Conservation (phyloP, 2,329 filamentous ascomycete genomes). For the Sporothrix pallida region DNA sequence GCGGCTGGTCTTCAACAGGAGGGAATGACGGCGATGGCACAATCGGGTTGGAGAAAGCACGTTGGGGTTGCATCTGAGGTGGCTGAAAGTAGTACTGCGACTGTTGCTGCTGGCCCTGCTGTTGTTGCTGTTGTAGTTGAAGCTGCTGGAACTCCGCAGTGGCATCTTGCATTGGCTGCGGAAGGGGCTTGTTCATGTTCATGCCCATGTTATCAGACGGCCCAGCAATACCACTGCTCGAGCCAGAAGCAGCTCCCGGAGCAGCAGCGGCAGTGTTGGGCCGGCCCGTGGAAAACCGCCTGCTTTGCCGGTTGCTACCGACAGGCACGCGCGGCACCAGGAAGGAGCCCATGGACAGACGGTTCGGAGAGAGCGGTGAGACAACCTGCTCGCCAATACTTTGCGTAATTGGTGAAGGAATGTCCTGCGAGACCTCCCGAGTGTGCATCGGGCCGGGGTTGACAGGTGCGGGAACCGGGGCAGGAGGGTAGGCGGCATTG, state of each 20-base stretch:
- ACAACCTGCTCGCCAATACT: neutral
- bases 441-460: neutral
- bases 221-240: neutral
- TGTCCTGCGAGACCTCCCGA: neutral
- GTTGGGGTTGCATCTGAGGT: constrained; percentile 32
- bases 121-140: constrained; percentile 34
- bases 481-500: neutral
- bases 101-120: constrained; percentile 30
- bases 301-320: constrained; percentile 43
- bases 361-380: constrained; percentile 44
- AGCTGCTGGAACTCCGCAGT: constrained; percentile 37
- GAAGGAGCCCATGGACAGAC: constrained; percentile 51
- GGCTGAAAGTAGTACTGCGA: constrained; percentile 22
- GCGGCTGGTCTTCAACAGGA: constrained; percentile 55
- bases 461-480: neutral
- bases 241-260: neutral
- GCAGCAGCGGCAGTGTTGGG: neutral
- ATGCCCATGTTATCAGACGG: neutral
- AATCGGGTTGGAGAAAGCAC: constrained; percentile 31
- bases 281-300: constrained; percentile 28
- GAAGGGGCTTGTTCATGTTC: constrained; percentile 31
- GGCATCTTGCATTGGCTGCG: constrained; percentile 34
- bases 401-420: neutral
- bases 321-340: constrained; percentile 51
- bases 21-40: constrained; percentile 38